These are phyloP conservation scores for Elsinoe australis DNA, from an alignment of 2,329 filamentous ascomycete genomes.

Conservation along the genomic window DNA sequence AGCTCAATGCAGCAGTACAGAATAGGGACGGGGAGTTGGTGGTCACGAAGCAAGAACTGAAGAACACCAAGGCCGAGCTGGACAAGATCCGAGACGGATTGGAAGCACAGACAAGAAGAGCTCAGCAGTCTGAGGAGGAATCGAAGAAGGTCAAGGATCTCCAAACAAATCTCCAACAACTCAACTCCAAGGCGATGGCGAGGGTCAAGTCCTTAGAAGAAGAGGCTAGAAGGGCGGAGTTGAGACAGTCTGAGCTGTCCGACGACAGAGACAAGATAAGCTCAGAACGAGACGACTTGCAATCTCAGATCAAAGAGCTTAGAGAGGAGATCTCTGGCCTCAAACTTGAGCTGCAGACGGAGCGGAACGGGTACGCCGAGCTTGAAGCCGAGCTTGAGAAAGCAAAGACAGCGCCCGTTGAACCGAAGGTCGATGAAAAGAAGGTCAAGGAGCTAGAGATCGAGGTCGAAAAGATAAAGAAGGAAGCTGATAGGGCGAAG, in stretches of 20 bases:
- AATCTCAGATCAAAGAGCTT: slow-evolving; percentile 35
- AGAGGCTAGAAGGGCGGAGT: slow-evolving; percentile 16
- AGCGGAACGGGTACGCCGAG: slow-evolving; percentile 20
- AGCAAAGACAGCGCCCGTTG: slow-evolving; percentile 16
- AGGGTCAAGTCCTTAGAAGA: slow-evolving; percentile 23
- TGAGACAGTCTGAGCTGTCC: slow-evolving; percentile 19
- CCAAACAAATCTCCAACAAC: slow-evolving; percentile 20
- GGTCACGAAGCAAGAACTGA: slow-evolving; percentile 23
- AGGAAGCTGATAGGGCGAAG: slow-evolving; percentile 20
- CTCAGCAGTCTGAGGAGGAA: slow-evolving; percentile 25
- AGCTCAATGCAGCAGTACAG: slow-evolving; percentile 5
- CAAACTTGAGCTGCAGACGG: slow-evolving; percentile 19
- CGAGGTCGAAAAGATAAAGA: slow-evolving; percentile 18
- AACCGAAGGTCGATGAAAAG: slow-evolving; percentile 19
- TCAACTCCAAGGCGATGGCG: slow-evolving; percentile 21
- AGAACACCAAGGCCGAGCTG: slow-evolving; percentile 15
- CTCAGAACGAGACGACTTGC: slow-evolving; percentile 22
- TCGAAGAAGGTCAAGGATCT: slow-evolving; percentile 31
- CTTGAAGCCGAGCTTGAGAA: slow-evolving; percentile 18
- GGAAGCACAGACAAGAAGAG: slow-evolving; percentile 22
- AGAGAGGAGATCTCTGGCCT: slow-evolving; percentile 30
- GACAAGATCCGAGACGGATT: slow-evolving; percentile 17
- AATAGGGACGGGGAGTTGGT: slow-evolving; percentile 25
- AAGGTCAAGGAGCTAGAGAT: slow-evolving; percentile 17
- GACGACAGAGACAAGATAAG: slow-evolving; percentile 24